A percentile compares a stretch with the other conserved stretches of the same genome.
Conservation (phyloP, 163 green algal genomes). For the Scenedesmus sp. region DNA sequence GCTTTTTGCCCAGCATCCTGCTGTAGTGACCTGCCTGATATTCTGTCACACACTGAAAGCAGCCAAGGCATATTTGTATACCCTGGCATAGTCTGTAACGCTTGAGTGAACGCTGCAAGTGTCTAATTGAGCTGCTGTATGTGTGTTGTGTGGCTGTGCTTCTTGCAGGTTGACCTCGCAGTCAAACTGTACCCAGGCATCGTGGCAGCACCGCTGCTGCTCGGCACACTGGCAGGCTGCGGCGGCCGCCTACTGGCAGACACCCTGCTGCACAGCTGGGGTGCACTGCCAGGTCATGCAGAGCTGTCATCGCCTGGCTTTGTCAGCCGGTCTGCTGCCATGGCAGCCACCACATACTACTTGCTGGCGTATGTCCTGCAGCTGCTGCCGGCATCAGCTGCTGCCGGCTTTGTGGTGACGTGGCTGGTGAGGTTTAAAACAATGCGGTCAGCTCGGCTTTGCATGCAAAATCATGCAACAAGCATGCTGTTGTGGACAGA, state of each 20-base stretch:
- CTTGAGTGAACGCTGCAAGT: no score
- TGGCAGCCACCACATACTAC: constrained; percentile 56
- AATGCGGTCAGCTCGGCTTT: neutral
- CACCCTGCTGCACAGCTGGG: constrained; percentile 45
- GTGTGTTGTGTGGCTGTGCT: neutral
- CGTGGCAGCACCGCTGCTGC: constrained; percentile 59
- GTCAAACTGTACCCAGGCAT: constrained; percentile 60
- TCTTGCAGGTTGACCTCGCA: constrained; percentile 59
- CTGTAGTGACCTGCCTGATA: no score
- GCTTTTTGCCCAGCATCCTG: no score
- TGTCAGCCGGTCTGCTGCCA: constrained; percentile 49
- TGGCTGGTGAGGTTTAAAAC: neutral
- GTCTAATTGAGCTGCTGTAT: neutral
- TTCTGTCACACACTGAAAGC: no score
- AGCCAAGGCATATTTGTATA: no score
- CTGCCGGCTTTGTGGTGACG: constrained; percentile 30
- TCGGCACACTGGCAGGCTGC: constrained; percentile 64
- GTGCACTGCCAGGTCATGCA: constrained; percentile 43
- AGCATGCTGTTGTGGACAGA: neutral
- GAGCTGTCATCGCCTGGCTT: constrained; percentile 58
- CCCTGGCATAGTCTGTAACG: no score
- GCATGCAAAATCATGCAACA: neutral
- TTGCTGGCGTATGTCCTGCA: constrained; percentile 3
- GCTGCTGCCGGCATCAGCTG: constrained; percentile 10
- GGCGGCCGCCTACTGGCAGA: constrained; percentile 62